Evolutionary conservation across 768 basidiomycete species (phyloP), one percentile per base, ranked within the genome.

Genomic region (Kwoniella botswanensis): DNA sequence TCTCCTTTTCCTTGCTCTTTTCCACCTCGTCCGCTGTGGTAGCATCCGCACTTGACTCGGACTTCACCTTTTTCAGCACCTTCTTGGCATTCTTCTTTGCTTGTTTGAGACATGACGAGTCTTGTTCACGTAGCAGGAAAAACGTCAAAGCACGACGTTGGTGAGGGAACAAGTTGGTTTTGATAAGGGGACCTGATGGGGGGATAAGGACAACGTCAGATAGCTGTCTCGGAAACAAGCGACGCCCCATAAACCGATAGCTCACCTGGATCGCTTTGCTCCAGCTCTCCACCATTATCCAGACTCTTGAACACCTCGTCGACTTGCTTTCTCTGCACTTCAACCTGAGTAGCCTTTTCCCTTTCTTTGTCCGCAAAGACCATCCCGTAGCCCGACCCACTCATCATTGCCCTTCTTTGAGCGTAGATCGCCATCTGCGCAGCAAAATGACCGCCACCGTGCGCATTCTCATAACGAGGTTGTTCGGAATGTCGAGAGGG

Each of bases 101-200:
- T 41, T 74, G 69, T 68, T 82, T 83, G 26, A 83, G 66, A 52
- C 71, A 70, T 41, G 78, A 76, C 26, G 62, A 62, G 60, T 84
- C 84, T n/a, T 81, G 92, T 90, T 81, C 86, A 35, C 97, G 88
- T 79, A 97, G 93, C 21, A 98, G 87, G 61, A 99, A 86, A 84
- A 99, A 99, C 1, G 96, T 94, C 21, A 99, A 87, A 24, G 96
- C 97, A 83, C 96, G 96, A 85, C 94, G 96, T 85, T 99, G 97
- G 86, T 99, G 97, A 21, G 96, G 93, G 84, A 98, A 99, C 9
- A 99, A 86, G 58, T 85, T 87, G 22, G 97, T 97, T 46, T 90
- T 91, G 65, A 99, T 89, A 67, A 84, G 79, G 0, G 83, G 81
- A 22, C 85, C 84, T 84, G 72, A 7, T 44, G 22, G 44, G 22